Evolutionary conservation across 2,329 filamentous ascomycete species (phyloP), one percentile per base, ranked within the genome.

Genomic region (Arthrinium puccinioides): DNA sequence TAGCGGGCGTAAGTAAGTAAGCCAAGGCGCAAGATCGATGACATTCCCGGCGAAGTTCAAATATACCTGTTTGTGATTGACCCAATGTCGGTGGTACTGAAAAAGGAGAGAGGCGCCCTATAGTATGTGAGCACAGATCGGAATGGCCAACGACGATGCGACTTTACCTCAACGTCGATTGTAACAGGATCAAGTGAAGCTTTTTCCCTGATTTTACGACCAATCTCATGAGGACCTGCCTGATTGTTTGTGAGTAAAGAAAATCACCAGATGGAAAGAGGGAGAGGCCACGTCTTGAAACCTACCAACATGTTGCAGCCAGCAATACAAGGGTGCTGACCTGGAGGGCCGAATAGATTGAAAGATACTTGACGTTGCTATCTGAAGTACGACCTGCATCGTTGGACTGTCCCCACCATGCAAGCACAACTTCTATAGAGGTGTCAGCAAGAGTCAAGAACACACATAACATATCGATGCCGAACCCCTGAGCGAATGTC

Each of bases 391-490:
- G 38, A 2, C 37, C 18, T 13, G 15, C 23, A 20, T 40, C 38
- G 21, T 40, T 40, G 3, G 33, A 20, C n/a, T 32, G 27, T 15
- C 38, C 38, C 38, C 38, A 40, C 38, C 38, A 40, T 5, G 38
- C 36, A 14, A 40, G 33, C 4, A 40, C 20, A 29, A 40, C 37
- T 19, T 40, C 38, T 40, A 16, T 4, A 9, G 10, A n/a, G 18
- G n/a, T 9, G 23, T 29, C 23, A 20, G 18, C 19, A 18, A 37
- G 21, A 5, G 16, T 21, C 11, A 10, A 4, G 6, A 21, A 4
- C n/a, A n/a, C n/a, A n/a, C n/a, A n/a, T n/a, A n/a, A n/a, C n/a
- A n/a, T n/a, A n/a, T n/a, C n/a, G n/a, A n/a, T n/a, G n/a, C n/a
- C n/a, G n/a, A n/a, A n/a, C n/a, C n/a, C n/a, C n/a, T n/a, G n/a